Conservation (phyloP, 805 yeast species). For the Wickerhamomyces canadensis region DNA sequence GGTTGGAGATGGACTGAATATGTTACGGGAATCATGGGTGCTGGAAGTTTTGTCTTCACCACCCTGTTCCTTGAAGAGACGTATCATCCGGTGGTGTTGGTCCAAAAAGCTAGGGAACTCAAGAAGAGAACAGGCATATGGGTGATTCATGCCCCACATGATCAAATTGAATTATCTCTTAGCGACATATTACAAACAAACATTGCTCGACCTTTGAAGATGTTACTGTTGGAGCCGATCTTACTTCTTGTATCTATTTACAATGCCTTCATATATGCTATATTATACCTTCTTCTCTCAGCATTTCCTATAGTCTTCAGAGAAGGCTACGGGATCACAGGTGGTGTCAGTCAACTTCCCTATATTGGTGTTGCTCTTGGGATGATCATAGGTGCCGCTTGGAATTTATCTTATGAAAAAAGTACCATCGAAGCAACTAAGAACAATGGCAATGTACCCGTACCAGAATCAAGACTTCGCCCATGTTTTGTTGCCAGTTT, state of each 20-base stretch:
- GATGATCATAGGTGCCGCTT: conserved; percentile 48
- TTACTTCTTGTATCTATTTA: conserved; percentile 62
- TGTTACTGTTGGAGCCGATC: conserved; percentile 70
- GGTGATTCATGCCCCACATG: conserved; percentile 79
- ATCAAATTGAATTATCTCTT: conserved; percentile 49
- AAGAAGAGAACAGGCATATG: conserved; percentile 71
- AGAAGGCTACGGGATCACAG: conserved; percentile 52
- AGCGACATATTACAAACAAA: conserved; percentile 59
- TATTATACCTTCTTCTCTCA: conserved; percentile 64
- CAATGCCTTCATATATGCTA: conserved; percentile 76
- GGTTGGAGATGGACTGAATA: conserved; percentile 87
- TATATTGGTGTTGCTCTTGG: conserved; percentile 75
- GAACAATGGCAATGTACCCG: conserved; percentile 51
- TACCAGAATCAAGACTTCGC: conserved; percentile 77
- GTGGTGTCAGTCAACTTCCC: conserved; percentile 72
- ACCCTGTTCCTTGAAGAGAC: conserved; percentile 56
- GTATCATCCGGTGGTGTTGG: conserved; percentile 64
- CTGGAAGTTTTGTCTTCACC: conserved; percentile 34
- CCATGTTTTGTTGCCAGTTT: conserved; percentile 72
- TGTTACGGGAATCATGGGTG: conserved; percentile 58
- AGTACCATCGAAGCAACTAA: conserved; percentile 41
- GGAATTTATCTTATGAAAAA: conserved; percentile 48
- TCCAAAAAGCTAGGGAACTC: conserved; percentile 54
- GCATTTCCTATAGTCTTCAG: conserved; percentile 73
- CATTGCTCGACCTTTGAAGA: conserved; percentile 58